phyloP scores from a whole-genome alignment of 1,139 yeast genomes.

The Diutina pseudorugosa region DNA sequence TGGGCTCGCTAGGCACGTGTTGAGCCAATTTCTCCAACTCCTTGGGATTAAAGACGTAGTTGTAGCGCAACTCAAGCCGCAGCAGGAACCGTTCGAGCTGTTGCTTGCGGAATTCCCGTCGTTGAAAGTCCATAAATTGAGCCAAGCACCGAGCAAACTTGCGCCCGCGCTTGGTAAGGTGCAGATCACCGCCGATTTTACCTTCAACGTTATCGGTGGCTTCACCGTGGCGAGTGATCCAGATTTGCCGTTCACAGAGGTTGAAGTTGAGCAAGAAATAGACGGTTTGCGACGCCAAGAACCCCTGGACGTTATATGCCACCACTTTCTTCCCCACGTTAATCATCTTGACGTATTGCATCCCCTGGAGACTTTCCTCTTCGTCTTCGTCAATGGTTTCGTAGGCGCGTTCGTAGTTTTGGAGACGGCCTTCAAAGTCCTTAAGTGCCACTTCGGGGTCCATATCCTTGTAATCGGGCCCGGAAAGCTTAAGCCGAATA shows the following conservation, averaged over 20 bases:
- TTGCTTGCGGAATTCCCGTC: slow-evolving; percentile 52
- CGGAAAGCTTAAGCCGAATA: slow-evolving; percentile 72
- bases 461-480: slow-evolving; percentile 87
- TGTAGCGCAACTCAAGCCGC: slow-evolving; percentile 30
- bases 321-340: slow-evolving; percentile 92
- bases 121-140: slow-evolving; percentile 62
- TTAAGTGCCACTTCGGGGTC: slow-evolving; percentile 68
- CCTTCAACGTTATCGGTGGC: slow-evolving; percentile 76
- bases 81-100: slow-evolving; percentile 45
- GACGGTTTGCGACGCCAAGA: slow-evolving; percentile 85
- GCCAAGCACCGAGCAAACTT: slow-evolving; percentile 64
- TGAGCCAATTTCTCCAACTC: slow-evolving; percentile 15
- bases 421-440: slow-evolving; percentile 74
- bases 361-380: slow-evolving; percentile 37
- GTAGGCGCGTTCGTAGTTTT: slow-evolving; percentile 80
- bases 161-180: slow-evolving; percentile 65
- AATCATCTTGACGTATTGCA: slow-evolving; percentile 89
- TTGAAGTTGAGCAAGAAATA: slow-evolving; percentile 86
- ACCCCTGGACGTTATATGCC: slow-evolving; percentile 84
- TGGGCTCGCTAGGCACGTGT: slow-evolving; percentile 43
- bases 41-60: slow-evolving; percentile 6
- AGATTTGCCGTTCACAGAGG: slow-evolving; percentile 79
- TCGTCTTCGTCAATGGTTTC: slow-evolving; percentile 79
- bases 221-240: slow-evolving; percentile 95
- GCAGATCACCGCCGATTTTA: slow-evolving; percentile 86